Percentiles rank a stretch among this genome's conserved stretches.
These are phyloP conservation scores for Graphilbum ipis-grandicollis DNA, from an alignment of 2,329 filamentous ascomycete genomes.

Conservation along the genomic window DNA sequence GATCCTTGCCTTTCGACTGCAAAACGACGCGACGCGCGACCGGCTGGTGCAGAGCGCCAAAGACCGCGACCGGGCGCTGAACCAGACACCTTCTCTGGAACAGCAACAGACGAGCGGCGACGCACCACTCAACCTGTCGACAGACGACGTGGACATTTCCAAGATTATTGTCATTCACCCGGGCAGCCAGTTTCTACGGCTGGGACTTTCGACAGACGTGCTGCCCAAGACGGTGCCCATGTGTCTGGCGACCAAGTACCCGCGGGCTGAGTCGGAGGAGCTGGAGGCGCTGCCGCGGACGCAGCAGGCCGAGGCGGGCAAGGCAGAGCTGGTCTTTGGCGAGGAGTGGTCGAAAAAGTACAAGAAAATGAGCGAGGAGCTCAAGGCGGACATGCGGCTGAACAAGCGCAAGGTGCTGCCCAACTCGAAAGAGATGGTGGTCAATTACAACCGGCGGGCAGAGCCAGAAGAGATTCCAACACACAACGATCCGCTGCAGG, in stretches of 20 bases:
- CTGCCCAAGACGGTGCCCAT: slow-evolving; percentile 88
- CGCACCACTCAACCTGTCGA: slow-evolving; percentile 26
- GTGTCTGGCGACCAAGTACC: slow-evolving; percentile 67
- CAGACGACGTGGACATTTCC: slow-evolving; percentile 54
- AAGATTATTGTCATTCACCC: slow-evolving; percentile 92
- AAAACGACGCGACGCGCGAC: slow-evolving; percentile 73
- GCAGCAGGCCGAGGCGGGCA: slow-evolving; percentile 44
- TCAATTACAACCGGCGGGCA: slow-evolving; percentile 80
- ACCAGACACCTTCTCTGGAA: slow-evolving; percentile 41
- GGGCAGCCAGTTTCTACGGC: slow-evolving; percentile 85
- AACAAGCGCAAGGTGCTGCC: slow-evolving; percentile 91
- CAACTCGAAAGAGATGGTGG: slow-evolving; percentile 91
- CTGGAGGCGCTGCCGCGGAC: slow-evolving; percentile 59
- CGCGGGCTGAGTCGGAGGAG: slow-evolving; percentile 69
- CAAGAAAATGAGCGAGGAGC: slow-evolving; percentile 64
- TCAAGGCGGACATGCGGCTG: slow-evolving; percentile 77
- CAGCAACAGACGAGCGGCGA: slow-evolving; percentile 42
- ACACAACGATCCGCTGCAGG: slow-evolving; percentile 84
- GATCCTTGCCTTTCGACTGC: slow-evolving; percentile 71
- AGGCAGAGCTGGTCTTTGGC: slow-evolving; percentile 66
- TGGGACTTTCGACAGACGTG: slow-evolving; percentile 90
- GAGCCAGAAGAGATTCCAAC: slow-evolving; percentile 76
- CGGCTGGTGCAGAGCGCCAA: slow-evolving; percentile 72
- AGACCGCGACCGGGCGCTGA: slow-evolving; percentile 72
- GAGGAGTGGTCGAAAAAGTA: slow-evolving; percentile 65